phyloP scores from a whole-genome alignment of 345 rosid genomes.

The Clarkia xantiana region DNA sequence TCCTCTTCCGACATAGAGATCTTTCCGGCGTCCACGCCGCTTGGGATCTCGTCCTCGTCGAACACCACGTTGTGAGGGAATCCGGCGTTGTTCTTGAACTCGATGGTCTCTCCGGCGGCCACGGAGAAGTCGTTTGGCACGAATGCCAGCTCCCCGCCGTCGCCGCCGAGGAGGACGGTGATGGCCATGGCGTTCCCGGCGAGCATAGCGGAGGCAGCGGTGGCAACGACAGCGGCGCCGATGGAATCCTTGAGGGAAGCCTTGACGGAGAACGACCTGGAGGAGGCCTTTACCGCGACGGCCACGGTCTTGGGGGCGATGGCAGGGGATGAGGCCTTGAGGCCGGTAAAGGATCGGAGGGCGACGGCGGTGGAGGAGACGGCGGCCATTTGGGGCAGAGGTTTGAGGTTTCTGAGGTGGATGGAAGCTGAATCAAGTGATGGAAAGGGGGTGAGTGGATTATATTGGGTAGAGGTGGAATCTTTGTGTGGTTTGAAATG shows the following conservation, averaged over 20 bases:
- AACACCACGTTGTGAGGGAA: conserved; percentile 87
- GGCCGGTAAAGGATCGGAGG: conserved; percentile 68
- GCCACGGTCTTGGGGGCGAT: conserved; percentile 16
- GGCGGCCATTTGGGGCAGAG: conserved; percentile 37
- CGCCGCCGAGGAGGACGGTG: conserved; percentile 48
- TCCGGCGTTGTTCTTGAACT: conserved; percentile 85
- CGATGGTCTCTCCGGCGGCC: conserved; percentile 64
- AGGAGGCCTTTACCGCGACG: conserved; percentile 16
- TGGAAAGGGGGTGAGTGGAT: conserved; percentile 3
- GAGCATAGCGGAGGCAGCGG: conserved; percentile 46
- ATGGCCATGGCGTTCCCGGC: conserved; percentile 82
- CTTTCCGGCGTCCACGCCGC: conserved; percentile 63
- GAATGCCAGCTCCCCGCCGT: conserved; percentile 56
- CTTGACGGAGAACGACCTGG: conserved; percentile 23
- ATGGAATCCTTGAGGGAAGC: conserved; percentile 43
- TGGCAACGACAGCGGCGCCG: conserved; percentile 43
- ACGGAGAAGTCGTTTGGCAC: conserved; percentile 43
- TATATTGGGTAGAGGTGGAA: conserved; percentile 8
- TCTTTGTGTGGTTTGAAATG: conserved; percentile 8
- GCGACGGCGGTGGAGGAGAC: conserved; percentile 70
- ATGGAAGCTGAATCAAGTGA: neutral
- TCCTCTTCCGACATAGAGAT: conserved; percentile 74
- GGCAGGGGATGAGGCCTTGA: conserved; percentile 26
- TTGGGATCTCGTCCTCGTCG: conserved; percentile 73
- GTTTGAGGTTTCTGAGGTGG: neutral